A percentile compares a stretch with the other conserved stretches of the same genome.
phyloP scores from a whole-genome alignment of 257 asterid genomes.

The Salvia miltiorrhiza region DNA sequence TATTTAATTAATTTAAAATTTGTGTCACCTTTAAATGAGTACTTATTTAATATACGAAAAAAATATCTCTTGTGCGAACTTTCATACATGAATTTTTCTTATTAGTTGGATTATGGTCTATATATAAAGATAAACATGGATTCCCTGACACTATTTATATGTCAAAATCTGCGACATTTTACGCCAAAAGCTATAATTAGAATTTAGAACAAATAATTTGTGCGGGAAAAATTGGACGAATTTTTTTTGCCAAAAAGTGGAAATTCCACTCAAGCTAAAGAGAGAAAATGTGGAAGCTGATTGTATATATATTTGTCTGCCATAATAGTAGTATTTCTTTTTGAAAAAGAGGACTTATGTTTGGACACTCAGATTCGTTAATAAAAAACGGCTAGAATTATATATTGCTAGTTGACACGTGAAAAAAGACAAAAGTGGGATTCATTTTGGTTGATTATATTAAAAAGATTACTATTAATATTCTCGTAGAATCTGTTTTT shows the following conservation, averaged over 20 bases:
- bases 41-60: too few species aligned
- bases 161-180: background rate
- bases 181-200: background rate
- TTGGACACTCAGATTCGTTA: background rate
- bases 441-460: background rate
- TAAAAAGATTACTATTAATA: background rate
- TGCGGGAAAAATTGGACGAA: background rate
- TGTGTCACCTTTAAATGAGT: too few species aligned
- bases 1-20: too few species aligned
- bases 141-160: background rate
- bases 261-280: slow-evolving; percentile 16
- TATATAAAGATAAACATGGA: too few species aligned
- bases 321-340: background rate
- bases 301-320: slow-evolving; percentile 22
- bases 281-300: slow-evolving; percentile 23
- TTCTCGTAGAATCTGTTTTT: too few species aligned
- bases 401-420: background rate
- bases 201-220: background rate
- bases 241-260: too few species aligned
- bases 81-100: too few species aligned
- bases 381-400: background rate
- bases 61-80: too few species aligned
- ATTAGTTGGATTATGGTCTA: too few species aligned
- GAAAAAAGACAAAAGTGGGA: background rate
- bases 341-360: background rate